Conservation (phyloP, 345 rosid genomes). For the Heritiera littoralis region DNA sequence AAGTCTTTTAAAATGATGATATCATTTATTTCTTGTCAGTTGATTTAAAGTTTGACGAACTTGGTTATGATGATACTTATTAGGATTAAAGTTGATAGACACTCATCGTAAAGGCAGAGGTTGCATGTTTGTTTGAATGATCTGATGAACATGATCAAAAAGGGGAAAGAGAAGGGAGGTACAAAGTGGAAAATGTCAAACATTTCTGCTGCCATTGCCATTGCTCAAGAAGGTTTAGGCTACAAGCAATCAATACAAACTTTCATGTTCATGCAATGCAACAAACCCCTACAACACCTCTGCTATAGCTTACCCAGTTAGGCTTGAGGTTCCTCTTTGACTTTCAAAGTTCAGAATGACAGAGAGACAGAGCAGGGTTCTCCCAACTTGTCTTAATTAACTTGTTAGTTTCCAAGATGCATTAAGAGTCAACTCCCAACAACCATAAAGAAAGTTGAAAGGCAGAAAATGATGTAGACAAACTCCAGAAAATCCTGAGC, state of each 20-base stretch:
- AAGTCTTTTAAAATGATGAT: no score
- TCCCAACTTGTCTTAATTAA: neutral
- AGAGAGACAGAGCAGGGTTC: neutral
- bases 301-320: neutral
- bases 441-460: neutral
- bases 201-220: neutral
- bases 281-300: neutral
- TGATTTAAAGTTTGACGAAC: no score
- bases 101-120: no score
- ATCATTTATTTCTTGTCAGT: no score
- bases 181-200: neutral
- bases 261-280: neutral
- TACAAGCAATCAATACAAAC: neutral
- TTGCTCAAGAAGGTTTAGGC: neutral
- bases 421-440: neutral
- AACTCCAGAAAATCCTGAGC: slow-evolving; percentile 6
- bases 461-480: neutral
- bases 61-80: no score
- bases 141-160: no score
- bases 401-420: neutral
- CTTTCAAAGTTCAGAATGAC: slow-evolving; percentile 1
- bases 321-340: neutral
- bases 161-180: no score
- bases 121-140: no score
- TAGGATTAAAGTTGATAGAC: no score